Base-by-base conservation (phyloP, 345 rosid genomes). In the Heritiera littoralis region DNA sequence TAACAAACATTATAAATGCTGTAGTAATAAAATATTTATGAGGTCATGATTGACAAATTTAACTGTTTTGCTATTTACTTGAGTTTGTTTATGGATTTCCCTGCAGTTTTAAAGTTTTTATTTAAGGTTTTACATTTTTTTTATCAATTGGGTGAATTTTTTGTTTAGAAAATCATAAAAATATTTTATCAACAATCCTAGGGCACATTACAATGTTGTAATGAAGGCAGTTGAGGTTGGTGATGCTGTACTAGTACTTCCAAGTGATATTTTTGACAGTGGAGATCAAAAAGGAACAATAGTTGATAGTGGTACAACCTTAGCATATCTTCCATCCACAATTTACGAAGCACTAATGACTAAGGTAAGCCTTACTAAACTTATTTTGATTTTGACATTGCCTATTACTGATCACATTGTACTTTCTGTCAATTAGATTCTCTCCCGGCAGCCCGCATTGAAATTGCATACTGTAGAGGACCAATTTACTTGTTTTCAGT, bases 291-390 rank as follows among this genome's bases (percentile, higher is more conserved):
- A 79, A 74, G 93, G 90, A 83, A 87, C 98, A 51, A 92, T 95
- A 76, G 72, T 95, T 49, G 99, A 95, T 78, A 95, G 98, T 81
- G 99, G 99, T 78, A 93, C 99, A 76, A 93, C 98, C 79, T 88
- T 95, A 88, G 92, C 94, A 68, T 95, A 93, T 89, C 89, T 95
- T 70, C 98, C 99, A 2, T 59, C 79, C 0, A 52, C 74, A 38
- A 83, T 93, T 70, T 92, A 90, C 80, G 81, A 90, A 35, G 74
- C 89, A 23, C 1, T 95, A 79, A 81, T 92, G 85, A 63, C 13
- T 60, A 79, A 84, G 90, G 99, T 92, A 66, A 66, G 14, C 61
- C 10, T 10, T 43, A 30, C 23, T 66, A 30, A 70, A 3, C 7
- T 59, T 58, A 51, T 17, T 13, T 52, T 18, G 32, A 6, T 66